Percentiles rank a stretch among this genome's conserved stretches.
These are phyloP conservation scores for Boletus subparvulus DNA, from an alignment of 768 basidiomycete species.

Conservation along the genomic window DNA sequence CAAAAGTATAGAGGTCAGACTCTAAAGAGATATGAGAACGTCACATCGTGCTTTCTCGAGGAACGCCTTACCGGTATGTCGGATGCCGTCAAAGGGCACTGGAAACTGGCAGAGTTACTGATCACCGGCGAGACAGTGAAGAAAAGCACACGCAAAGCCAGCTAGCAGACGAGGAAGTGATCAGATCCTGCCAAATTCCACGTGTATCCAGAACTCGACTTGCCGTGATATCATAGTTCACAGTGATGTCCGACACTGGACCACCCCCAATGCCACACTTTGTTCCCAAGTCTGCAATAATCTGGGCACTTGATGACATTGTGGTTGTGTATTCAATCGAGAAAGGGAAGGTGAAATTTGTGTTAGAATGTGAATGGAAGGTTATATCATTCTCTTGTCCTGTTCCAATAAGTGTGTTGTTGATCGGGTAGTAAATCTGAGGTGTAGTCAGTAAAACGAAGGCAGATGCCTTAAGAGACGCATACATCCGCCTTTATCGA, in stretches of 20 bases:
- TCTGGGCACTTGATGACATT: slow-evolving; percentile 48
- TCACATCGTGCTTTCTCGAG: neutral
- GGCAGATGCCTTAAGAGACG: neutral
- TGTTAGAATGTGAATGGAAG: slow-evolving; percentile 53
- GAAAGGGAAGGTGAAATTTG: slow-evolving; percentile 78
- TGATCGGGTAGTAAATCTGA: slow-evolving; percentile 75
- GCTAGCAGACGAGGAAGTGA: slow-evolving; percentile 35
- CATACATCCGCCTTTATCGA: slow-evolving; percentile 61
- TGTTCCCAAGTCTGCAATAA: slow-evolving; percentile 59
- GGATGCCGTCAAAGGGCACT: slow-evolving; percentile 55
- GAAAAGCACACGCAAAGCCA: slow-evolving; percentile 63
- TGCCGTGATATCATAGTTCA: slow-evolving; percentile 69
- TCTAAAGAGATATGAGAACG: slow-evolving; percentile 20
- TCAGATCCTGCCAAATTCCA: slow-evolving; percentile 5
- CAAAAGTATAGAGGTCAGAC: slow-evolving; percentile 16
- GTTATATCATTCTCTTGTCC: slow-evolving; percentile 49
- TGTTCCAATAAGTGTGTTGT: slow-evolving; percentile 64
- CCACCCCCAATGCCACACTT: slow-evolving; percentile 60
- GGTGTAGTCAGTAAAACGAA: slow-evolving; percentile 3
- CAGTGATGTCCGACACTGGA: slow-evolving; percentile 46
- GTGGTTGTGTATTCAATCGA: slow-evolving; percentile 57
- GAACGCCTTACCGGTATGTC: slow-evolving; percentile 23
- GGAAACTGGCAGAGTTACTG: slow-evolving; percentile 57
- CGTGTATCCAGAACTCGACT: neutral
- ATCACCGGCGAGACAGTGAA: slow-evolving; percentile 67